Percentiles rank a stretch among this genome's conserved stretches.
Evolutionary conservation across 2,329 filamentous ascomycete genomes (phyloP).

Genomic region (Drechslerella dactyloides): DNA sequence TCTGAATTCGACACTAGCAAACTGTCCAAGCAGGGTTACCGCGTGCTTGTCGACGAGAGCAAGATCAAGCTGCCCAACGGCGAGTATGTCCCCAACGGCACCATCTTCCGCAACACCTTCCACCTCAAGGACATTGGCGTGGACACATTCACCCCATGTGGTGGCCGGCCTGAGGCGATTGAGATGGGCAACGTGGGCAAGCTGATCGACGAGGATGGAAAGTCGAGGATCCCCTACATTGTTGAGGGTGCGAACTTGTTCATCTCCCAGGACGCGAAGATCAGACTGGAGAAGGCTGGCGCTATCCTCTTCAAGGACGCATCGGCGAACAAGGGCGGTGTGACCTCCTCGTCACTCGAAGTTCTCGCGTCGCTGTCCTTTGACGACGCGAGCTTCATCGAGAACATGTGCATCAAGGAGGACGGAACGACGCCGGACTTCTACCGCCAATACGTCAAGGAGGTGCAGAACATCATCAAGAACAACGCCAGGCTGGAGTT

Average conservation of each 20-base stretch:
- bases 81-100: conserved; percentile 87
- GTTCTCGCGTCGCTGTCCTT: conserved; percentile 94
- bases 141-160: conserved; percentile 93
- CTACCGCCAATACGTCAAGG: conserved; percentile 89
- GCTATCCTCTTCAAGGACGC: conserved; percentile 97
- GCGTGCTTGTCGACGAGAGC: conserved; percentile 87
- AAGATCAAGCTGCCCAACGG: conserved; percentile 87
- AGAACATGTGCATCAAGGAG: conserved; percentile 88
- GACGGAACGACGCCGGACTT: conserved; percentile 82
- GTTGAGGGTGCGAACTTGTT: conserved; percentile 98
- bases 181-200: conserved; percentile 85
- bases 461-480: conserved; percentile 88
- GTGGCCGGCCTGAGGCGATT: conserved; percentile 94
- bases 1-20: conserved; percentile 82
- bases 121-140: conserved; percentile 81
- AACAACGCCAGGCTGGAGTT: conserved; percentile 93
- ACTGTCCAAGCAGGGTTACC: conserved; percentile 85
- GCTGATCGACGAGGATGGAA: conserved; percentile 84
- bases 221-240: conserved; percentile 86
- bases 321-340: conserved; percentile 97
- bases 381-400: conserved; percentile 82
- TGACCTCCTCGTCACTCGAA: conserved; percentile 95
- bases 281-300: conserved; percentile 91
- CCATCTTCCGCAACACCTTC: conserved; percentile 95
- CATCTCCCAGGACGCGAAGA: conserved; percentile 97